A percentile compares a stretch with the other conserved stretches of the same genome.
Conservation (phyloP, 225 moss, liverwort and hornwort genomes). For the Asterella californica region DNA sequence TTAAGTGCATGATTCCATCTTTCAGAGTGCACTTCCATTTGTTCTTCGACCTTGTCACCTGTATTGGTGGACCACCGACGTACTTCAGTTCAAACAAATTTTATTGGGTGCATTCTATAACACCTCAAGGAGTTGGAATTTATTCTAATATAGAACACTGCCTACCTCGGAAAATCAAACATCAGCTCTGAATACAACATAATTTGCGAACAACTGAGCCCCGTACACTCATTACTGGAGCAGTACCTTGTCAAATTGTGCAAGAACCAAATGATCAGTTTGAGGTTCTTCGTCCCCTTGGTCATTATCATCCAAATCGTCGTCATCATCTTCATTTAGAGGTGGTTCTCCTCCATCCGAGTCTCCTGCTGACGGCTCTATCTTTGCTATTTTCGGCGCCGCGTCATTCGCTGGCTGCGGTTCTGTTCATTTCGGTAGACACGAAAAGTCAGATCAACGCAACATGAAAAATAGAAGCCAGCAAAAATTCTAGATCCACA, state of each 20-base stretch:
- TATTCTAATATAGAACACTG: too few relatives aligned
- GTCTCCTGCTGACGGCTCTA: slow-evolving; percentile 56
- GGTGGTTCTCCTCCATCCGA: slow-evolving; percentile 88
- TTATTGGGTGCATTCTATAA: not conserved
- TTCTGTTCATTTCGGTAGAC: slow-evolving; percentile 36
- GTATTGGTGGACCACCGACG: slow-evolving; percentile 2
- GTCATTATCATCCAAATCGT: slow-evolving; percentile 70
- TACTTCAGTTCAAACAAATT: not conserved
- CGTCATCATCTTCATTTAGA: slow-evolving; percentile 82
- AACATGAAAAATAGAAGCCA: not conserved
- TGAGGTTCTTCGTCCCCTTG: slow-evolving; percentile 83
- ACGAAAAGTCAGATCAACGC: not conserved
- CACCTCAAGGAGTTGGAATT: too few relatives aligned
- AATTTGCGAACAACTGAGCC: not conserved
- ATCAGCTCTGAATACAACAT: not conserved
- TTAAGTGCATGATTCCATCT: slow-evolving; percentile 98
- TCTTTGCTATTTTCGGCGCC: slow-evolving; percentile 48
- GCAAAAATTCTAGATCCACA: too few relatives aligned
- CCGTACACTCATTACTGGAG: not conserved
- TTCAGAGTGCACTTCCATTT: slow-evolving; percentile 97
- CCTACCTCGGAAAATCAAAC: not conserved
- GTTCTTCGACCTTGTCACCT: slow-evolving; percentile 97
- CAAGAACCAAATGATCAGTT: slow-evolving; percentile 89
- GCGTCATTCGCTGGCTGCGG: slow-evolving; percentile 50
- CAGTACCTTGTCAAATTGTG: slow-evolving; percentile 93